phyloP scores from a whole-genome alignment of 2,329 filamentous ascomycete genomes.

The Xylaria sp. region DNA sequence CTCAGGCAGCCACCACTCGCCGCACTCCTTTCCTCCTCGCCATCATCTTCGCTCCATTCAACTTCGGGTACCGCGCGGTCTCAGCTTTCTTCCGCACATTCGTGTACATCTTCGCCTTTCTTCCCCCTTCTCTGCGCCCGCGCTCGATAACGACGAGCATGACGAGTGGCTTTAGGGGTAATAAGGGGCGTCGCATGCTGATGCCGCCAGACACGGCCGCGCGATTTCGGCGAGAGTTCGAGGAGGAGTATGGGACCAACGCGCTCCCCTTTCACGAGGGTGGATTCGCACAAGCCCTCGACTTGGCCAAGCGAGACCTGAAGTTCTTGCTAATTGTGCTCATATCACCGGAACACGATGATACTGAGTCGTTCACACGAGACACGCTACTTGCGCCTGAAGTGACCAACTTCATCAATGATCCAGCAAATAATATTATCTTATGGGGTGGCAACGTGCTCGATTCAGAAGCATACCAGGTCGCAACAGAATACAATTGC shows the following conservation, averaged over 20 bases:
- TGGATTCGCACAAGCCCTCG: conserved; percentile 91
- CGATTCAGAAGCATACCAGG: conserved; percentile 94
- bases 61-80: conserved; percentile 77
- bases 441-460: conserved; percentile 94
- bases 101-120: conserved; percentile 81
- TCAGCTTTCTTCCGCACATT: conserved; percentile 77
- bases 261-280: conserved; percentile 84
- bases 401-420: conserved; percentile 77
- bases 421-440: conserved; percentile 81
- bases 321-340: conserved; percentile 92
- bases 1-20: conserved; percentile 75
- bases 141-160: conserved; percentile 65
- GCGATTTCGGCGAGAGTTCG: conserved; percentile 90
- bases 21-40: conserved; percentile 80
- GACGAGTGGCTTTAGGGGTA: conserved; percentile 65
- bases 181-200: conserved; percentile 77
- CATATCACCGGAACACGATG: conserved; percentile 92
- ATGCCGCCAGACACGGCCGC: conserved; percentile 88
- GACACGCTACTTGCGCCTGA: conserved; percentile 83
- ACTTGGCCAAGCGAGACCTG: conserved; percentile 87
- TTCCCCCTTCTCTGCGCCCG: conserved; percentile 73
- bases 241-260: conserved; percentile 86
- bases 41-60: conserved; percentile 84
- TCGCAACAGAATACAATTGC: conserved; percentile 85
- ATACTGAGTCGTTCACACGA: conserved; percentile 82